Evolutionary conservation across 2,329 filamentous ascomycete species (phyloP), one percentile per base, ranked within the genome.

Genomic region (Fusarium miscanthi): DNA sequence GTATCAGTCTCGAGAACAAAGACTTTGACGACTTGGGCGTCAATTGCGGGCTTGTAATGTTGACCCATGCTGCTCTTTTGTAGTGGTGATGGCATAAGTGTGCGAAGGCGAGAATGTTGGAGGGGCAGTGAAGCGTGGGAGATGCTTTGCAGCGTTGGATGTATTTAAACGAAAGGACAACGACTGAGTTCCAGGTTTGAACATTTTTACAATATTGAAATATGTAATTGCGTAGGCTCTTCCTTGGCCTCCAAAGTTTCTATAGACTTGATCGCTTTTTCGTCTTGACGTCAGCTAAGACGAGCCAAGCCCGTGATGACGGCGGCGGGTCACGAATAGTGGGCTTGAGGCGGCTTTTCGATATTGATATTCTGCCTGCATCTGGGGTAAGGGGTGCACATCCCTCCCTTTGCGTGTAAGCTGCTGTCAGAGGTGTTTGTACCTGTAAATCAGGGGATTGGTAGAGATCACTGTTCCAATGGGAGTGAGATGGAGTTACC

Each of bases 1-100:
- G 84, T 81, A 72, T 90, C 88, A 1, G 88, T 90, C 77, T 90
- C 88, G 12, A 90, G 83, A 64, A 90, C 87, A 59, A 90, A 81
- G 71, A 85, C 79, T 16, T 78, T 80, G 17, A 85, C 72, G 46
- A 78, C 75, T 27, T 70, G 54, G 11, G 74, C 69, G 59, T 77
- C 71, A 17, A 78, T 73, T 2, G 70, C 71, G 12, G 77, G 78
- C 25, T 75, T 76, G 63, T 67, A 78, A 30, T 76, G 75, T 6
- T 78, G 77, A 7, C 72, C 59, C 78, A 79, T 79, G 38, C 59
- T 70, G 38, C 41, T 58, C 13, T n/a, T 69, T 21, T 42, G 49
- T 17, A 31, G 41, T 33, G 38, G 59, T 35, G 45, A 48, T 0
- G 21, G 57, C 51, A 30, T 41, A 23, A 53, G 37, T 59, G 51